Base-by-base conservation (phyloP, 306 rosid genomes). In the Corylus avellana region DNA sequence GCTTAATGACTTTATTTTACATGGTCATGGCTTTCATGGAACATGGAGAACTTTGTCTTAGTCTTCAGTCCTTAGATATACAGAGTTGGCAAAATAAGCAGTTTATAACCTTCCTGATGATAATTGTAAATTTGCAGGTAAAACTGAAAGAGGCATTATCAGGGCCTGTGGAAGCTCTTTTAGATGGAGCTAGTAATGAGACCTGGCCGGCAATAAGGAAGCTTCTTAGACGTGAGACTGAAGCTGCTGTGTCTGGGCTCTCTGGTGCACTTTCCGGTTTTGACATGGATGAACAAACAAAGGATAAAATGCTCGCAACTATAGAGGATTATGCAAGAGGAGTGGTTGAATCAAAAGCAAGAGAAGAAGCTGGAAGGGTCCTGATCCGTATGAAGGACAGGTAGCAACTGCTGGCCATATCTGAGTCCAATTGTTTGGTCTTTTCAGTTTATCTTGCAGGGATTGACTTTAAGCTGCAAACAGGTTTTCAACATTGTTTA, bases 331-430 rank as follows among this genome's bases (percentile, higher is more conserved):
- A 85, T 86, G 97, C 98, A 39, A 93, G 87, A 79, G 92, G 91
- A 57, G 77, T 93, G 57, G 93, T 93, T 55, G 98, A 93, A 85
- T 89, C 89, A 69, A 93, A 91, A 90, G 88, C 99, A 56, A 93
- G 79, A 87, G 99, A 96, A 84, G 99, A 93, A 88, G 98, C 98
- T 62, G 99, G 91, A 85, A 91, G 98, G 85, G 94, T 90, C 67
- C 84, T 96, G 85, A 91, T 81, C 76, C 93, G 89, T 55, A 96
- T 96, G 99, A 96, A 96, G 89, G 99, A 96, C 76, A 89, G 98
- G 99, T 93, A 77, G 75, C 81, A 77, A 85, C 72, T 70, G 71
- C 72, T 58, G 75, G 73, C 75, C 62, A 64, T 81, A 61, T 79
- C 73, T 29, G 51, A 64, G 64, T 58, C 71, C 66, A 70, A 56